Base-by-base conservation (phyloP, 2,329 filamentous ascomycete genomes). In the Sporothrix phasma region DNA sequence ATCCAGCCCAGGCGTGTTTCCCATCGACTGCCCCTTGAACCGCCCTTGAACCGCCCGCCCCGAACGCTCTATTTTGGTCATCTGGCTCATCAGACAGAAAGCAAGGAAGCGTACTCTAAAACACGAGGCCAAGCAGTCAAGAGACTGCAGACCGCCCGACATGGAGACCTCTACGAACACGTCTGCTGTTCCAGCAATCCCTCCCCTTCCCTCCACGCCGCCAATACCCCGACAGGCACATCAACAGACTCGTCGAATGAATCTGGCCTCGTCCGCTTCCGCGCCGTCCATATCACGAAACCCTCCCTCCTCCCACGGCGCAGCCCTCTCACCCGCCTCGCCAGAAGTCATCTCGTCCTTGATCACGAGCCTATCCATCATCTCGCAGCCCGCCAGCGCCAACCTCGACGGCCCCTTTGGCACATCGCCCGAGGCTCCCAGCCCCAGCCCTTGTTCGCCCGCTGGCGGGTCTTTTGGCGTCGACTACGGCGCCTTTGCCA, bases 281-380 rank as follows among this genome's bases (percentile, higher is more conserved):
- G 17, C 37, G 17, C 60, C 62, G 5, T 19, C 58, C 8, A 19
- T 58, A 31, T 54, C 60, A 37, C 68, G 66, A 29, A 64, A 64
- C 45, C 11, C 58, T 15, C 31, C 65, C 39, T 64, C 70, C 34
- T 45, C 70, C 37, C 66, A 66, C 61, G 63, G 63, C 45, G 22
- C 6, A 22, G n/a, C 62, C n/a, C 54, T 69, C 6, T 5, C 69
- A 3, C 58, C 66, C 15, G 68, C 68, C 3, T 68, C 69, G 6
- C 87, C 88, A 65, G 87, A 89, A 72, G 83, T 92, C 72, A 90
- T 88, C 65, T 86, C 84, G 29, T 83, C 81, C 63, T 78, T 85
- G 62, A 92, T 88, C 75, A 90, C 86, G 68, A 90, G 82, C 62
- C 80, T 88, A 43, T 84, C 84, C 69, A 84, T 85, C 71, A 89